Base-by-base conservation (phyloP, 192 early-diverging fungal species). In the Diversispora epigaea region DNA sequence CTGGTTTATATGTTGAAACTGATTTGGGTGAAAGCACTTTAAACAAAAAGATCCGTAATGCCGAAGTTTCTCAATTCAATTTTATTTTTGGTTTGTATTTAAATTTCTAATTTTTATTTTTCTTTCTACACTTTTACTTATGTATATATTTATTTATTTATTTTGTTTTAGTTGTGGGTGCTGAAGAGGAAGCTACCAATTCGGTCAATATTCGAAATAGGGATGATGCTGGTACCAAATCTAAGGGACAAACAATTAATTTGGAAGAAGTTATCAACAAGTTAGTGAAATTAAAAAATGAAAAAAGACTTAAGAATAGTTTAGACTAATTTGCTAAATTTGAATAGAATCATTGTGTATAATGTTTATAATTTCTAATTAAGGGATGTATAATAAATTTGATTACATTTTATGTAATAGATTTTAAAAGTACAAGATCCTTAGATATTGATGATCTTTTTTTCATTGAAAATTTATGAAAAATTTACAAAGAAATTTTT, bases 31-130 rank as follows among this genome's bases (percentile, higher is more conserved):
- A 93, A 78, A 87, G 88, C 44, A 97, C 94, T 40, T 85, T 98
- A 79, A 93, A 95, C 83, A 98, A 97, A 91, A 99, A 99, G 91
- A 94, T 99, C 81, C 91, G 95, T 66, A 95, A 95, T 68, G 93
- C 94, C 39, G 95, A 99, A 85, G 77, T 98, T 39, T 84, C 91
- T 43, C 95, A 95, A 65, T 97, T 90, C 80, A 99, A 97, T 91
- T 97, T 98, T 81, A 96, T 96, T 87, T 94, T 89, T 78, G 81
- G 81, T 82, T 54, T 43, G 73, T 72, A 17, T 32, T 32, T 32
- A 32, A 32, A 12, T 45, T n/a, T 22, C 9, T 21, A n/a, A 10
- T 58, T 10, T 43, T 41, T 14, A 69, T 46, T 55, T 4, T 15
- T 39, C 15, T 58, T 21, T 62, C 47, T 25, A 22, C 32, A 40